Evolutionary conservation across 345 rosid species (phyloP).

Genomic region (Excoecaria cochinchinensis): DNA sequence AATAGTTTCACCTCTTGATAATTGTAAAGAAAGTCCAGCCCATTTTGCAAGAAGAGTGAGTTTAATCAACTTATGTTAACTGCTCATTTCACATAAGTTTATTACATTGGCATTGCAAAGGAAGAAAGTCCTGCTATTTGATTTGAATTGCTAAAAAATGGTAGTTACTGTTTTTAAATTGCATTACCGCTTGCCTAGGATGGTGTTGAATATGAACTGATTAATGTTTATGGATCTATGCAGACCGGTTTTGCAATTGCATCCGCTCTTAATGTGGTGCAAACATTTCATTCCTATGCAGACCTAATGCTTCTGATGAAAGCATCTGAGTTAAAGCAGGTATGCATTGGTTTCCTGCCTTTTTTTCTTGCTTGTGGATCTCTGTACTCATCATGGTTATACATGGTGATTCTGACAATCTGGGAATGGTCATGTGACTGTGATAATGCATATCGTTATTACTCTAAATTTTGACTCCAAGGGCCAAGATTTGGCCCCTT

Average conservation of each 20-base stretch:
- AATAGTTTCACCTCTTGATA: conserved; percentile 58
- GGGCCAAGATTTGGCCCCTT: background rate
- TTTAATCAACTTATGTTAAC: conserved; percentile 1
- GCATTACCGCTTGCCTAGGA: conserved; percentile 3
- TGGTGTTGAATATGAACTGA: conserved; percentile 4
- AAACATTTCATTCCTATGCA: conserved; percentile 85
- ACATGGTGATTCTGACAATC: background rate
- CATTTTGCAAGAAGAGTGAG: conserved; percentile 78
- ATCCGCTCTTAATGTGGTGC: conserved; percentile 72
- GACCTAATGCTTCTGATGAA: conserved; percentile 72
- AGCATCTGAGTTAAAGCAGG: conserved; percentile 68
- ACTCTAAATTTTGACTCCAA: background rate
- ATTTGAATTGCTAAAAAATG: background rate
- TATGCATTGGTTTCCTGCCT: conserved; percentile 24
- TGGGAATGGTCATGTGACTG: background rate
- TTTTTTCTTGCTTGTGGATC: conserved; percentile 7
- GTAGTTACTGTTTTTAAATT: background rate
- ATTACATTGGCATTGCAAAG: background rate
- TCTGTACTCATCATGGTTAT: background rate
- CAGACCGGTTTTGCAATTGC: conserved; percentile 83
- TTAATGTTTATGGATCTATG: conserved; percentile 28
- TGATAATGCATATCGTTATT: background rate
- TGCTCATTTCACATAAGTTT: background rate
- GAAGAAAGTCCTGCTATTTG: background rate
- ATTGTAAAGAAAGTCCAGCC: conserved; percentile 62